phyloP scores from a whole-genome alignment of 176 grass and related monocot genomes.

The Oryza rufipogon region DNA sequence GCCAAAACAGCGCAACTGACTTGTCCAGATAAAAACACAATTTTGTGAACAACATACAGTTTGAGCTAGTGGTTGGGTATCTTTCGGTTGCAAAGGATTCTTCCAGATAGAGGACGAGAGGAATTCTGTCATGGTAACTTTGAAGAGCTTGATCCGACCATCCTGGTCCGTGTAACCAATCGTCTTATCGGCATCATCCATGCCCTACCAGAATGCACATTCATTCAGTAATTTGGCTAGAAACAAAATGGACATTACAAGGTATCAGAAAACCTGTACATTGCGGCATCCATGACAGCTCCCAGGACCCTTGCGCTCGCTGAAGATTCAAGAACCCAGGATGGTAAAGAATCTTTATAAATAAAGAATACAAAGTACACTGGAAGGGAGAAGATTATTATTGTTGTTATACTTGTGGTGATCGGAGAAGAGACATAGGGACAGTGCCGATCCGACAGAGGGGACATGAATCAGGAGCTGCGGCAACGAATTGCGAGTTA shows the following conservation, averaged over 20 bases:
- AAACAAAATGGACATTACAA: background rate
- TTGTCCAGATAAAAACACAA: background rate
- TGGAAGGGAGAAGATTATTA: background rate
- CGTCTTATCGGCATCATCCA: background rate
- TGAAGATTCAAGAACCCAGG: background rate
- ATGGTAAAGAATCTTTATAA: background rate
- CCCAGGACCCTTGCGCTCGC: background rate
- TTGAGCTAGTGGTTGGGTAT: background rate
- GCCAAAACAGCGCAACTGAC: background rate
- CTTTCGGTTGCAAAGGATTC: conserved; percentile 41
- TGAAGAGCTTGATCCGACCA: conserved; percentile 65
- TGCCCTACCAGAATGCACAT: background rate
- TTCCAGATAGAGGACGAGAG: conserved; percentile 59
- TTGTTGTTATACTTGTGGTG: conserved; percentile 43
- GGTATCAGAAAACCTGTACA: conserved; percentile 14
- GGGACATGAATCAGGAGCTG: conserved; percentile 66
- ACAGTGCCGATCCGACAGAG: conserved; percentile 54
- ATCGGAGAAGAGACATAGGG: conserved; percentile 50
- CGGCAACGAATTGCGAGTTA: background rate
- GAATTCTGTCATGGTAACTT: conserved; percentile 60
- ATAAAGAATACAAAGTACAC: background rate
- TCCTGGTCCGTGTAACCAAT: conserved; percentile 58
- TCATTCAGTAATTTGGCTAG: background rate
- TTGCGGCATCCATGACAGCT: conserved; percentile 49
- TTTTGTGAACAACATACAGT: background rate